Conservation (phyloP, 2,329 filamentous ascomycete genomes). For the Exophiala alcalophila region DNA sequence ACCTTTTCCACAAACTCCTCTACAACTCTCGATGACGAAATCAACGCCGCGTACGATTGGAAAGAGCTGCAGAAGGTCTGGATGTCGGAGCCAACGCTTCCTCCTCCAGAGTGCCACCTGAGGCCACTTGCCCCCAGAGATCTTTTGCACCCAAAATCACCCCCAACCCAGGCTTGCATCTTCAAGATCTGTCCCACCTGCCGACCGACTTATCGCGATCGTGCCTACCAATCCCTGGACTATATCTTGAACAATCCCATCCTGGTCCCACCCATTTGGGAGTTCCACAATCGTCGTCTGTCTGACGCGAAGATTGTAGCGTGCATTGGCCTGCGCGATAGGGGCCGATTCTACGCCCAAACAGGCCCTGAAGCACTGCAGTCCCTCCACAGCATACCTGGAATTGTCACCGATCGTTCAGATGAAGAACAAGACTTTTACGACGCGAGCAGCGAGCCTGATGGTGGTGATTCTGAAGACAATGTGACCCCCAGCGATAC, state of each 20-base stretch:
- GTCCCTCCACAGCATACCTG: constrained; percentile 9
- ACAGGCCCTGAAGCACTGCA: constrained; percentile 1
- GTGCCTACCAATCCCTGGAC: constrained; percentile 32
- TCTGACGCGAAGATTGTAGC: constrained; percentile 32
- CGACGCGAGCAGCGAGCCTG: background rate
- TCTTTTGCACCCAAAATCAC: background rate
- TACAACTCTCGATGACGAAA: constrained; percentile 25
- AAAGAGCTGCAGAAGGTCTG: constrained; percentile 24
- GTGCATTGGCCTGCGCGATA: constrained; percentile 13
- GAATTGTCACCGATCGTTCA: background rate
- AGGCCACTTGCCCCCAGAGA: background rate
- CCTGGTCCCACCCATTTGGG: constrained; percentile 32
- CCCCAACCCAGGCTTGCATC: constrained; percentile 36
- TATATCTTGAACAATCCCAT: constrained; percentile 41
- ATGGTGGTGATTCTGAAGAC: background rate
- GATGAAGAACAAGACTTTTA: constrained; percentile 1
- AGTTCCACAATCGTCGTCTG: constrained; percentile 33
- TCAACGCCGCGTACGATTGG: constrained; percentile 24
- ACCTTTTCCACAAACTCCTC: constrained; percentile 30
- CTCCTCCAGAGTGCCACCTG: constrained; percentile 6
- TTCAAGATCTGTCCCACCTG: constrained; percentile 51
- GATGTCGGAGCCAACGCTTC: constrained; percentile 19
- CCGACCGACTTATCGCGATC: constrained; percentile 45
- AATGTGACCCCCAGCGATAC: background rate
- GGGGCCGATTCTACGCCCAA: constrained; percentile 12